These are phyloP conservation scores for Tolypocladium ophioglossoides DNA, from an alignment of 2,329 filamentous ascomycete genomes.

Conservation along the genomic window DNA sequence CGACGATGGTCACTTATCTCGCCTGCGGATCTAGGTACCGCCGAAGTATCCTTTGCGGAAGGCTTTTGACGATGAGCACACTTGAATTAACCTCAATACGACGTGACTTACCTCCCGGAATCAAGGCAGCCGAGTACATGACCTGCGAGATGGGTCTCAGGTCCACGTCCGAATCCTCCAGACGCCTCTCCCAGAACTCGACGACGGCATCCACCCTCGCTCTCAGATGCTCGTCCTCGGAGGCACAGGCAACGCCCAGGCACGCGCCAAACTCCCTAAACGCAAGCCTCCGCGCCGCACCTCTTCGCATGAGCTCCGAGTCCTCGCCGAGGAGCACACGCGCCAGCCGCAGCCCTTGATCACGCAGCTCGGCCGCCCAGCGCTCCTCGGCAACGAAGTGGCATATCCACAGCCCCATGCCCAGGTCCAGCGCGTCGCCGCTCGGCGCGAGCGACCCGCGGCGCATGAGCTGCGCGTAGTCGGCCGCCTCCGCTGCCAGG, in stretches of 20 bases:
- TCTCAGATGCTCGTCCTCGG: slow-evolving; percentile 19
- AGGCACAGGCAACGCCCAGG: slow-evolving; percentile 33
- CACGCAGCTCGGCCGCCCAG: slow-evolving; percentile 33
- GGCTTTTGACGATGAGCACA: not conserved
- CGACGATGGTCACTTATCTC: not conserved
- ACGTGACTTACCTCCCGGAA: slow-evolving; percentile 39
- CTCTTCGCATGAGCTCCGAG: slow-evolving; percentile 11
- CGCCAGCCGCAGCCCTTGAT: slow-evolving; percentile 16
- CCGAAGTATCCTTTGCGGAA: not conserved
- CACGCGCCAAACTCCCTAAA: slow-evolving; percentile 46
- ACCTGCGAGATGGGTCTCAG: slow-evolving; percentile 42
- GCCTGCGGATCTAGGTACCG: not conserved
- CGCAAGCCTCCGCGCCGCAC: slow-evolving; percentile 25
- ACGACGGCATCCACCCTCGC: slow-evolving; percentile 16
- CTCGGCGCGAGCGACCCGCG: slow-evolving; percentile 31
- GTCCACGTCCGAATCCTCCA: slow-evolving; percentile 23
- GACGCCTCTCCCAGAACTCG: slow-evolving; percentile 22
- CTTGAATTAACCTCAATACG: not conserved
- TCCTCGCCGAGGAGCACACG: slow-evolving; percentile 10
- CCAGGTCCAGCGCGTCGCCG: slow-evolving; percentile 42
- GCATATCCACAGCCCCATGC: slow-evolving; percentile 47
- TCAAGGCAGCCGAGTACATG: slow-evolving; percentile 46
- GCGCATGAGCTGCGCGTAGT: slow-evolving; percentile 38
- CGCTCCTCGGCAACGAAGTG: slow-evolving; percentile 38
- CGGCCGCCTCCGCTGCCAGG: slow-evolving; percentile 37